These are phyloP conservation scores for Rehmannia glutinosa DNA, from an alignment of 257 asterid species.

Conservation along the genomic window DNA sequence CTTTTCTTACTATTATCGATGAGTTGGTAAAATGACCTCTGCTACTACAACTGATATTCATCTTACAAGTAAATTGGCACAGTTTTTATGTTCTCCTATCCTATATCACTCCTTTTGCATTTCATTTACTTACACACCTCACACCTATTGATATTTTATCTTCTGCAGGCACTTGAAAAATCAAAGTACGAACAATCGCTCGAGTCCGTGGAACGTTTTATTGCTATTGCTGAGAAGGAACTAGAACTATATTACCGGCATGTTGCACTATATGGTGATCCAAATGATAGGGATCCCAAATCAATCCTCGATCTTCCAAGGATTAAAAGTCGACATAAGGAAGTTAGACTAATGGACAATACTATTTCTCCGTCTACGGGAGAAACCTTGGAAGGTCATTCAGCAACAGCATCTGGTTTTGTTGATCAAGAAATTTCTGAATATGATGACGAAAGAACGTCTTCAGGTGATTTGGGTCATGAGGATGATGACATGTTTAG, in stretches of 20 bases:
- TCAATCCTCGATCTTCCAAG: slow-evolving; percentile 41
- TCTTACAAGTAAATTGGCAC: too few species aligned
- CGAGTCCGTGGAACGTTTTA: slow-evolving; percentile 79
- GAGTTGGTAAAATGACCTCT: too few species aligned
- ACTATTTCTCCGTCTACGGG: slow-evolving; percentile 6
- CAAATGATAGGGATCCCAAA: slow-evolving; percentile 57
- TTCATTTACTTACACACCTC: too few species aligned
- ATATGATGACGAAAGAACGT: slow-evolving; percentile 22
- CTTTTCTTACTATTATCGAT: too few species aligned
- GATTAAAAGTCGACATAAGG: not conserved
- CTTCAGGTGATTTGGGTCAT: slow-evolving; percentile 18
- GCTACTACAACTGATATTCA: too few species aligned
- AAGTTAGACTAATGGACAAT: not conserved
- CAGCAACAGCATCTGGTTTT: slow-evolving; percentile 18
- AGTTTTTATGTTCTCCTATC: too few species aligned
- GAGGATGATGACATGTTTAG: slow-evolving; percentile 25
- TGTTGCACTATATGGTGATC: slow-evolving; percentile 78
- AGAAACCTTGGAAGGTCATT: slow-evolving; percentile 11
- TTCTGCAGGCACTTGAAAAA: slow-evolving; percentile 76
- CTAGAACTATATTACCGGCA: slow-evolving; percentile 85
- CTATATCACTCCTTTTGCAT: too few species aligned
- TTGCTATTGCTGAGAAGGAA: slow-evolving; percentile 85
- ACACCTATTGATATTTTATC: not conserved
- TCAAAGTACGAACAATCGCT: slow-evolving; percentile 90
- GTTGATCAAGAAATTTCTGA: slow-evolving; percentile 35